Conservation (phyloP, 2,329 filamentous ascomycete genomes). For the Bipolaris sorokiniana region DNA sequence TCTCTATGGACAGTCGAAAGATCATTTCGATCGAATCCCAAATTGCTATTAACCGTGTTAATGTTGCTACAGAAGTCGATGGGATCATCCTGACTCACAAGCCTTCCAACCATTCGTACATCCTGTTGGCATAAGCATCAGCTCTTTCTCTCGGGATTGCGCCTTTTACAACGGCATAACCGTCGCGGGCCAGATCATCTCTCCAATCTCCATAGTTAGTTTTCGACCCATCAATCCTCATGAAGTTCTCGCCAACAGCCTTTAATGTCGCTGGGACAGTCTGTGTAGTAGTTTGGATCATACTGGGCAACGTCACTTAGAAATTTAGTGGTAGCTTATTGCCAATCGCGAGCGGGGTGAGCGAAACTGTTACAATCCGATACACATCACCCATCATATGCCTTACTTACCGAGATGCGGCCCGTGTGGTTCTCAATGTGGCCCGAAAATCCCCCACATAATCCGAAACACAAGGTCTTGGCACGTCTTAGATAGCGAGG, state of each 20-base stretch:
- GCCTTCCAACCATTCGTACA: conserved; percentile 41
- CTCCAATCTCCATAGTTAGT: conserved; percentile 43
- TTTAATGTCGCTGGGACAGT: conserved; percentile 16
- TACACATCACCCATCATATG: too few relatives aligned
- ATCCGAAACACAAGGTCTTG: too few relatives aligned
- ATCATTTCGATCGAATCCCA: conserved; percentile 31
- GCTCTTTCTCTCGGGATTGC: conserved; percentile 54
- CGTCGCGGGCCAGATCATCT: conserved; percentile 32
- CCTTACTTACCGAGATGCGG: too few relatives aligned
- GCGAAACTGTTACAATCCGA: too few relatives aligned
- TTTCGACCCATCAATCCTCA: conserved; percentile 31
- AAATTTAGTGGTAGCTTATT: too few relatives aligned
- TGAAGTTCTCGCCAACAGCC: conserved; percentile 8
- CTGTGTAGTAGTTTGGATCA: conserved; percentile 22
- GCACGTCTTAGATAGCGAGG: too few relatives aligned
- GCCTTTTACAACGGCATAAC: conserved; percentile 52
- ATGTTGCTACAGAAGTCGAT: too few relatives aligned
- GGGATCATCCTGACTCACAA: conserved; percentile 27
- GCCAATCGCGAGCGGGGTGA: too few relatives aligned
- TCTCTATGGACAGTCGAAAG: conserved; percentile 28
- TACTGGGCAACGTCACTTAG: not conserved
- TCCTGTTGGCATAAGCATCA: conserved; percentile 40
- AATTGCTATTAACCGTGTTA: conserved; percentile 10
- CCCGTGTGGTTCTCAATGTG: too few relatives aligned
- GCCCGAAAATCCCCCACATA: too few relatives aligned